phyloP scores from a whole-genome alignment of 306 rosid species.

The Lablab purpureus region DNA sequence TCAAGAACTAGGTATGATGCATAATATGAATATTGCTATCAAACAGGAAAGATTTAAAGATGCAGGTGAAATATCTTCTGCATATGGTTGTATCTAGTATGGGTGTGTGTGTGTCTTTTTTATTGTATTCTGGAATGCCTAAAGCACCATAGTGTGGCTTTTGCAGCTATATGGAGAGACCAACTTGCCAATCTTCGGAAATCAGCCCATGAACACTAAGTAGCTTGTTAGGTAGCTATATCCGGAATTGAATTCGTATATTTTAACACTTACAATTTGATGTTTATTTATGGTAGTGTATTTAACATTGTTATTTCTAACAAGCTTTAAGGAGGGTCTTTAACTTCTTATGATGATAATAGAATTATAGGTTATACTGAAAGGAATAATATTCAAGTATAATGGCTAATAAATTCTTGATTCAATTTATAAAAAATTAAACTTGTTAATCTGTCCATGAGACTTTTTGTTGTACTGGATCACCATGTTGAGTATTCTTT shows the following conservation, averaged over 20 bases:
- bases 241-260: conserved; percentile 19
- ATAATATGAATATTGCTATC: conserved; percentile 73
- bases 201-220: conserved; percentile 61
- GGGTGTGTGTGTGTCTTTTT: not conserved
- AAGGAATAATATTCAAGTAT: too few species aligned
- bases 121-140: conserved; percentile 11
- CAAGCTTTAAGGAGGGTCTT: too few species aligned
- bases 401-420: too few species aligned
- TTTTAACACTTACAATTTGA: conserved; percentile 15
- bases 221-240: conserved; percentile 53
- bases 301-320: too few species aligned
- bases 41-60: conserved; percentile 84
- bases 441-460: too few species aligned
- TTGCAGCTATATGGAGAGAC: conserved; percentile 92
- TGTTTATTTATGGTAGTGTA: not conserved
- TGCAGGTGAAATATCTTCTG: conserved; percentile 65
- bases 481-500: too few species aligned
- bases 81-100: conserved; percentile 13
- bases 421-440: too few species aligned
- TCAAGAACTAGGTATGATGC: conserved; percentile 82
- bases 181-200: conserved; percentile 74
- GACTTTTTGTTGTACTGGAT: too few species aligned
- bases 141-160: conserved; percentile 36
- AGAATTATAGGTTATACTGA: too few species aligned
- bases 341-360: too few species aligned